Conservation (phyloP, 192 early-diverging fungal species). For the Spizellomyces sp. region DNA sequence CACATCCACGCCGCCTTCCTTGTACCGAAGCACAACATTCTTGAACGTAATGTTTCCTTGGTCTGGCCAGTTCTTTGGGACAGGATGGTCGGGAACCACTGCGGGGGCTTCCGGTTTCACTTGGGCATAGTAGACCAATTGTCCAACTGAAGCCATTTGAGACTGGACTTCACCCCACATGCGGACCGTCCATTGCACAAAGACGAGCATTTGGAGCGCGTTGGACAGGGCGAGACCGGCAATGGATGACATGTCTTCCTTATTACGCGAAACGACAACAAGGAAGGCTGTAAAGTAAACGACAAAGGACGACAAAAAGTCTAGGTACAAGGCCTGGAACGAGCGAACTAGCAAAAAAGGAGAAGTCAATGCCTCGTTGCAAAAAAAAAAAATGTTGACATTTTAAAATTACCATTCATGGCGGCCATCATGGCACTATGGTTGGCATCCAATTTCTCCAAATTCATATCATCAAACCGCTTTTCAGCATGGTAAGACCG, state of each 20-base stretch:
- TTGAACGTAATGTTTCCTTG: conserved; percentile 63
- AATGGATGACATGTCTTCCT: conserved; percentile 40
- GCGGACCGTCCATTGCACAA: conserved; percentile 65
- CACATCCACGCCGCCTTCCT: conserved; percentile 64
- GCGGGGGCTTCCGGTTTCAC: conserved; percentile 42
- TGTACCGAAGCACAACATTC: conserved; percentile 68
- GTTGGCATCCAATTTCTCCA: conserved; percentile 59
- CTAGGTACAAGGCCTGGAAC: conserved; percentile 58
- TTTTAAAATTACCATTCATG: conserved; percentile 33
- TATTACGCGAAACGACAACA: conserved; percentile 45
- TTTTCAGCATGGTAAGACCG: conserved; percentile 62
- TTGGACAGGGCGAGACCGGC: conserved; percentile 67
- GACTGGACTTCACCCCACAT: conserved; percentile 58
- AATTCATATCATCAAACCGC: conserved; percentile 61
- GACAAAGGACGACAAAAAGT: conserved; percentile 32
- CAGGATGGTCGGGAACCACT: conserved; percentile 32
- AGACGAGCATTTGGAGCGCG: conserved; percentile 67
- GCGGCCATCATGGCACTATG: conserved; percentile 58
- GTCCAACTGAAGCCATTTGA: conserved; percentile 63
- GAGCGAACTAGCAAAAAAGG: conserved; percentile 2
- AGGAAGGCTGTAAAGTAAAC: conserved; percentile 56
- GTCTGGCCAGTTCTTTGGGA: conserved; percentile 35
- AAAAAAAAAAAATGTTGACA: conserved; percentile 58
- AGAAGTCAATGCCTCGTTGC: conserved; percentile 34
- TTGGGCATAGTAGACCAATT: conserved; percentile 57